Evolutionary conservation across 306 rosid genomes (phyloP), one percentile per base, ranked within the genome.

Genomic region (Cicer cuneatum): DNA sequence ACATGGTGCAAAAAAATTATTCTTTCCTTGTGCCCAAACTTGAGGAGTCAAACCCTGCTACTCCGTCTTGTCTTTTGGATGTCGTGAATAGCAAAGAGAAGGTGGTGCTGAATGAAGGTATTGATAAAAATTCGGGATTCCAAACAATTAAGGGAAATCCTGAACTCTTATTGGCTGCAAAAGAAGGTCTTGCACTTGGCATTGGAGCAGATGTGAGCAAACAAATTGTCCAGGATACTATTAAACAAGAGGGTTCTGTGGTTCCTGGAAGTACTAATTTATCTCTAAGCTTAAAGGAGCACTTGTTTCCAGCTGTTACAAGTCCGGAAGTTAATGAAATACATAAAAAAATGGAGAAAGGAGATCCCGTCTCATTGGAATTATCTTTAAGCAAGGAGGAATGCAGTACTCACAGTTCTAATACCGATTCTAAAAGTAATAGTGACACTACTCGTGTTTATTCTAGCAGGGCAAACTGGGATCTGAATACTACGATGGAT

Each of bases 401-500:
- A 39, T 72, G 80, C 47, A 19, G 78, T 77, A 64, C 66, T 58
- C 82, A 70, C 12, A 51, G 81, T 73, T 78, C 67, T 62, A 81
- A 46, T 48, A 71, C 76, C 24, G 85, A 69, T 46, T 56, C 71
- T 49, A 86, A 82, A 66, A 46, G 37, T 61, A 75, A 65, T 49
- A 35, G 48, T 33, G 74, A 15, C 60, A 66, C 77, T 19, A 45
- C 83, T 48, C 81, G 8, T 54, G 75, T 48, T 49, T 79, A 79
- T 54, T 83, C 89, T 61, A 85, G 75, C 78, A 83, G 98, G 85
- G 98, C 85, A 75, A 91, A 91, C 77, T 94, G 99, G 99, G 99
- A 95, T 87, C 84, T 95, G 72, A 95, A 95, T 85, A 92, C 95
- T 69, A 88, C 93, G 2, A 90, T 94, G 96, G 98, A 94, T 77